Percentiles rank a stretch among this genome's conserved stretches.
These are phyloP conservation scores for Fusarium papillatum DNA, from an alignment of 2,329 filamentous ascomycete species.

Conservation along the genomic window DNA sequence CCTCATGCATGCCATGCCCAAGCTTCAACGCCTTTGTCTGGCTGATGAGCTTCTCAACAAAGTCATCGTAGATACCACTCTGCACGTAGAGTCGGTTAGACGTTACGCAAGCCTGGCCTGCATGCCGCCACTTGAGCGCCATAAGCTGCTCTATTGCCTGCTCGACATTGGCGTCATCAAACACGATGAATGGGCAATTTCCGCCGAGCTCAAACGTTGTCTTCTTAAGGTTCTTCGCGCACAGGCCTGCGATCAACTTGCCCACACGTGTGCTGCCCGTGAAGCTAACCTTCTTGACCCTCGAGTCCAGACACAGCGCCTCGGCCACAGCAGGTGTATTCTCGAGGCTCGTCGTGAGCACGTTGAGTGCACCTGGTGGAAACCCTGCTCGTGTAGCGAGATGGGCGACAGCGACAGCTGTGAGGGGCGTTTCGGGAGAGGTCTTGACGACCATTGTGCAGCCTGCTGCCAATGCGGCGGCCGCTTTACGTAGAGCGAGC, in stretches of 20 bases:
- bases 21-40: slow-evolving; percentile 13
- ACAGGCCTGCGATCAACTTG: slow-evolving; percentile 71
- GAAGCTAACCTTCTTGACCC: slow-evolving; percentile 76
- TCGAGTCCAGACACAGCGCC: slow-evolving; percentile 54
- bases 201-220: slow-evolving; percentile 79
- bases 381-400: slow-evolving; percentile 80
- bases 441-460: slow-evolving; percentile 84
- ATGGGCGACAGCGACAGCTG: slow-evolving; percentile 76
- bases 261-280: slow-evolving; percentile 81
- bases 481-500: slow-evolving; percentile 62
- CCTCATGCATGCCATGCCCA: slow-evolving; percentile 21
- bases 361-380: slow-evolving; percentile 77
- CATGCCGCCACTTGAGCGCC: slow-evolving; percentile 75
- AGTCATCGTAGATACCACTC: slow-evolving; percentile 67
- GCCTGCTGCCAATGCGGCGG: slow-evolving; percentile 75
- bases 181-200: slow-evolving; percentile 76
- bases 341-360: slow-evolving; percentile 59
- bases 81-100: slow-evolving; percentile 72
- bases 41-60: slow-evolving; percentile 11
- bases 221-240: slow-evolving; percentile 76
- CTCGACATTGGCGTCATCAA: slow-evolving; percentile 77
- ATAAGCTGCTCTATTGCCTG: slow-evolving; percentile 74
- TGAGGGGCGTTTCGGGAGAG: slow-evolving; percentile 81
- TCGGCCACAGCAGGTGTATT: slow-evolving; percentile 61
- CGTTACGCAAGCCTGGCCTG: slow-evolving; percentile 78